Evolutionary conservation across 1,139 yeast species (phyloP).

Genomic region (Spencermartinsiella ligniputridi): DNA sequence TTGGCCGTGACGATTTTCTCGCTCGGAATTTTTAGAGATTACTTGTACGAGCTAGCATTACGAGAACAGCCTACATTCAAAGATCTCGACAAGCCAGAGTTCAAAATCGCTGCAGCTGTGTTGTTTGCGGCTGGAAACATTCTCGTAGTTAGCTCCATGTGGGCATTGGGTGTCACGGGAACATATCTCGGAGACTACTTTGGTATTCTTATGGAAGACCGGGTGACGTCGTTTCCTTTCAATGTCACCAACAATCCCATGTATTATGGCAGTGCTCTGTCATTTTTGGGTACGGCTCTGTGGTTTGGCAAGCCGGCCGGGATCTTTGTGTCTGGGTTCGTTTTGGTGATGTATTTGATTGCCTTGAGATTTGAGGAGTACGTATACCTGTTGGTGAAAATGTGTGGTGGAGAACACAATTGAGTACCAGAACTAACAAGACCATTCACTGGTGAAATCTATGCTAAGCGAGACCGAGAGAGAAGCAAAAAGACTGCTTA

Average conservation of each 20-base stretch:
- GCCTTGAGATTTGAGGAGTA: conserved; percentile 82
- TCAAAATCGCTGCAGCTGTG: conserved; percentile 43
- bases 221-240: conserved; percentile 94
- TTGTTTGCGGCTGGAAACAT: conserved; percentile 68
- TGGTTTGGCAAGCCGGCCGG: conserved; percentile 92
- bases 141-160: conserved; percentile 82
- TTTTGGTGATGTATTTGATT: conserved; percentile 72
- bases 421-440: conserved; percentile 2
- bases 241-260: conserved; percentile 88
- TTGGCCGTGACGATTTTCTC: conserved; percentile 79
- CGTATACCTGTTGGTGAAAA: not conserved
- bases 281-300: conserved; percentile 86
- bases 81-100: conserved; percentile 36
- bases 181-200: conserved; percentile 96
- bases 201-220: conserved; percentile 85
- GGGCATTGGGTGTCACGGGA: conserved; percentile 91
- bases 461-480: conserved; percentile 56
- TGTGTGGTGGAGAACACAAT: not conserved
- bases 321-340: conserved; percentile 62
- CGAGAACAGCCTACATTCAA: conserved; percentile 41
- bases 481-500: conserved; percentile 9
- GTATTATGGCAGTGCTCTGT: conserved; percentile 89
- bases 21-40: conserved; percentile 78
- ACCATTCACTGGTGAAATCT: conserved; percentile 89
- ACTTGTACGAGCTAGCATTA: conserved; percentile 66